phyloP scores from a whole-genome alignment of 331 rosid genomes.

The Ulmus americana region DNA sequence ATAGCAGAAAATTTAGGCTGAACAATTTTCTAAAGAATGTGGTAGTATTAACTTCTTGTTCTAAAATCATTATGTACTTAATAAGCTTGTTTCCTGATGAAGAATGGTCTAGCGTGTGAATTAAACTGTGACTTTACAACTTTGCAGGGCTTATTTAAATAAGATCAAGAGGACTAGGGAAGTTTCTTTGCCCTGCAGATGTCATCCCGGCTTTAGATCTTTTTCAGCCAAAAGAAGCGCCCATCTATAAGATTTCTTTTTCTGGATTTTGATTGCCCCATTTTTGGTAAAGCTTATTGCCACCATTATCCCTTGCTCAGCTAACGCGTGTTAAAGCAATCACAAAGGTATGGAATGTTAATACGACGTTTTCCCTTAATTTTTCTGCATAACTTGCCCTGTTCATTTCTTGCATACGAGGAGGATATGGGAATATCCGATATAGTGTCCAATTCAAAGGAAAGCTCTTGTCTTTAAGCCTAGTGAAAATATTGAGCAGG shows the following conservation, averaged over 20 bases:
- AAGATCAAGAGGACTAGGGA: conserved; percentile 69
- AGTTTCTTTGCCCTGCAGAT: conserved; percentile 82
- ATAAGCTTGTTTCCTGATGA: neutral
- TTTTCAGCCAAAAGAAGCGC: conserved; percentile 61
- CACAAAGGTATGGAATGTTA: conserved; percentile 3
- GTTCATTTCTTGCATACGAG: neutral
- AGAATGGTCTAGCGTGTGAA: neutral
- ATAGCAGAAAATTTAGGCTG: neutral
- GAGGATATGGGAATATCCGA: neutral
- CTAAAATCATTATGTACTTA: neutral
- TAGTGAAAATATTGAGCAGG: neutral
- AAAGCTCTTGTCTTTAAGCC: neutral
- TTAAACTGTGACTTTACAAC: conserved; percentile 11
- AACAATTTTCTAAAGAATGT: neutral
- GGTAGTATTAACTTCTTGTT: neutral
- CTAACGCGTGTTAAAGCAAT: conserved; percentile 21
- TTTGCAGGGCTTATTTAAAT: conserved; percentile 71
- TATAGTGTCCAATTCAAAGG: neutral
- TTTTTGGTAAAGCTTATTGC: conserved; percentile 10
- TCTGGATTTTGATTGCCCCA: conserved; percentile 12
- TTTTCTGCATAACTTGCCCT: neutral
- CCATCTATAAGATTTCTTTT: conserved; percentile 65
- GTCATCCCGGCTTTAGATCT: conserved; percentile 74
- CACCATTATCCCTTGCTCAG: conserved; percentile 28
- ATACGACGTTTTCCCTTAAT: neutral